phyloP scores from a whole-genome alignment of 108 stramenopile species.

The Skeletonema grethae region DNA sequence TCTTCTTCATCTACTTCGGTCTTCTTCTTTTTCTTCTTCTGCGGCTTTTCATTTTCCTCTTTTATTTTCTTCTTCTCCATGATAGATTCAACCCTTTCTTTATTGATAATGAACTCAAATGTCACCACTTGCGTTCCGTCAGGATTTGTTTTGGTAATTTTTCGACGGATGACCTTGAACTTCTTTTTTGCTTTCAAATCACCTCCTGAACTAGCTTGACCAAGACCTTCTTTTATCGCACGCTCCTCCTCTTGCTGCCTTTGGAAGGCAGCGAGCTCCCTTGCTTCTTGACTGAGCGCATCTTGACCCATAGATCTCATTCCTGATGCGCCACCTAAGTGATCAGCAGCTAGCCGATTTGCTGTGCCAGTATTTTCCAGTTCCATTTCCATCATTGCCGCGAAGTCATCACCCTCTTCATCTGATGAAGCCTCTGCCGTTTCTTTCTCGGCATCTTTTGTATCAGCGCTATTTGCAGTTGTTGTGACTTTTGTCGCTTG shows the following conservation, averaged over 20 bases:
- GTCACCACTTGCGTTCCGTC: conserved; percentile 78
- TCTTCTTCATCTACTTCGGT: conserved; percentile 11
- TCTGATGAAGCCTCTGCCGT: conserved; percentile 43
- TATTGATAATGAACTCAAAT: conserved; percentile 83
- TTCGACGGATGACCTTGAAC: conserved; percentile 72
- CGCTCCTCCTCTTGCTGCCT: conserved; percentile 78
- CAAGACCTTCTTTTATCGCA: conserved; percentile 61
- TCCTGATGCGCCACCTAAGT: conserved; percentile 42
- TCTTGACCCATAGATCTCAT: conserved; percentile 43
- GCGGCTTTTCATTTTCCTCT: conserved; percentile 37
- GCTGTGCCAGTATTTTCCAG: conserved; percentile 69
- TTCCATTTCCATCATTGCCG: conserved; percentile 72
- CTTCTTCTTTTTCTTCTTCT: conserved; percentile 28
- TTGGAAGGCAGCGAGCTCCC: conserved; percentile 75
- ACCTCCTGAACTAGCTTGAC: conserved; percentile 8
- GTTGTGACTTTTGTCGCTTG: conserved; percentile 23
- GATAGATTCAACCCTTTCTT: conserved; percentile 68
- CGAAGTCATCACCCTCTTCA: conserved; percentile 67
- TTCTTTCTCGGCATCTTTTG: conserved; percentile 39
- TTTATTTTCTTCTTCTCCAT: conserved; percentile 49
- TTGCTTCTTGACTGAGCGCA: conserved; percentile 74
- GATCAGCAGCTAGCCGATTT: conserved; percentile 71
- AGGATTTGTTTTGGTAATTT: conserved; percentile 75
- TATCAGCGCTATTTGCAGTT: conserved; percentile 38
- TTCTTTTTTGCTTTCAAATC: conserved; percentile 25